Evolutionary conservation across 768 basidiomycete species (phyloP), one percentile per base, ranked within the genome.

Genomic region (Mycena metata): DNA sequence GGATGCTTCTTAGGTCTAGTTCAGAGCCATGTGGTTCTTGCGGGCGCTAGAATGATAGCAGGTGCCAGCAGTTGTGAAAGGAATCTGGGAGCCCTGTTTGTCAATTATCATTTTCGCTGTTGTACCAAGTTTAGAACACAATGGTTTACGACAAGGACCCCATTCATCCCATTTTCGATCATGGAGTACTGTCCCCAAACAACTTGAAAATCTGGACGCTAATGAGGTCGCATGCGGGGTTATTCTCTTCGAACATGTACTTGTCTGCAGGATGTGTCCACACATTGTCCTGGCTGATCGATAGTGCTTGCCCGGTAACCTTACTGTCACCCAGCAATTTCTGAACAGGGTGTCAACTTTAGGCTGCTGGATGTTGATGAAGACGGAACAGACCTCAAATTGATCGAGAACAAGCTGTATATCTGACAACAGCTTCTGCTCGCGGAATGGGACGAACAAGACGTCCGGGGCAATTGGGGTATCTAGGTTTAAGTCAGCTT

Each of bases 121-220:
- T 39, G 15, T 39, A 39, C 39, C 39, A 39, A 39, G 39, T 39
- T 15, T 11, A 10, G 39, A 2, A 39, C 11, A 3, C 6, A 39
- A 11, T 36, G 36, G 12, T 39, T 39, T 4, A 39, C 39, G 39
- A 39, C 39, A 39, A 39, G 39, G 9, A 9, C 11, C 39, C 5
- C 39, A 2, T 39, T 15, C 39, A 9, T 30, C 30, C 30, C 39
- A 39, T 39, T 11, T 10, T 39, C 30, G 5, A 43, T 21, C 63
- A 70, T 1, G 13, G 17, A 17, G 65, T 70, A 12, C 19, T 62
- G 39, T 71, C 70, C 1, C 70, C 70, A 57, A 71, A 71, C 17
- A 71, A 26, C 39, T 71, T 71, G 55, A 71, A 71, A 0, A 71
- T 12, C 67, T 71, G 49, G 19, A 71, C 67, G 33, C 64, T 71